Evolutionary conservation across 2,329 filamentous ascomycete genomes (phyloP), one percentile per base, ranked within the genome.

Genomic region (Fusarium caatingaense): DNA sequence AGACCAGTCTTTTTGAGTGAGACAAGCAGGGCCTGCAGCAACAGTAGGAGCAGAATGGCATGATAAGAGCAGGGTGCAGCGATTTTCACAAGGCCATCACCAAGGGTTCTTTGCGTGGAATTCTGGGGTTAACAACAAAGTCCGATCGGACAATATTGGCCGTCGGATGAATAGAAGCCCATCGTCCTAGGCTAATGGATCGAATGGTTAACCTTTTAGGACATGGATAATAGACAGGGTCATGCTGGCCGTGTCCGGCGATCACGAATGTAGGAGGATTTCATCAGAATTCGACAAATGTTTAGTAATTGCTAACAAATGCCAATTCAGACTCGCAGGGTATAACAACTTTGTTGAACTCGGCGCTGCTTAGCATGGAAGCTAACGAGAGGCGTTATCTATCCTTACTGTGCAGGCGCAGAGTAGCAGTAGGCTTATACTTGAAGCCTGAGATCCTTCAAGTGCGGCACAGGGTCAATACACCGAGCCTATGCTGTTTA

Each of bases 51-150:
- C 42, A 60, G 44, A 54, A 71, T 68, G 47, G 63, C 67, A 70
- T 54, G 47, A 56, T 65, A 40, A 49, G 56, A 32, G 34, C 64
- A 53, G 56, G 55, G 58, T 55, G 41, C 45, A 51, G 44, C 51
- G 13, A 27, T 34, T 34, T 27, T 30, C 20, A 18, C 44, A 56
- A 51, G 30, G 8, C 25, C 25, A 25, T 25, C 25, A 32, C 53
- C 60, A 66, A 69, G 68, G 64, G 68, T 68, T 71, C 55, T 55
- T 65, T 49, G 41, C 21, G 40, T 54, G 54, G 49, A 46, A 59
- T 68, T 60, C 42, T 44, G 27, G 51, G 53, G 59, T 58, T 34
- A 51, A 27, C 49, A 41, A 51, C 49, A 51, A 27, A 21, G 32
- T 60, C 59, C 59, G 28, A 23, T 56, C 44, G 48, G 51, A 53